Conservation (phyloP, 73 alveolate genomes). For the Loxodes magnus region DNA sequence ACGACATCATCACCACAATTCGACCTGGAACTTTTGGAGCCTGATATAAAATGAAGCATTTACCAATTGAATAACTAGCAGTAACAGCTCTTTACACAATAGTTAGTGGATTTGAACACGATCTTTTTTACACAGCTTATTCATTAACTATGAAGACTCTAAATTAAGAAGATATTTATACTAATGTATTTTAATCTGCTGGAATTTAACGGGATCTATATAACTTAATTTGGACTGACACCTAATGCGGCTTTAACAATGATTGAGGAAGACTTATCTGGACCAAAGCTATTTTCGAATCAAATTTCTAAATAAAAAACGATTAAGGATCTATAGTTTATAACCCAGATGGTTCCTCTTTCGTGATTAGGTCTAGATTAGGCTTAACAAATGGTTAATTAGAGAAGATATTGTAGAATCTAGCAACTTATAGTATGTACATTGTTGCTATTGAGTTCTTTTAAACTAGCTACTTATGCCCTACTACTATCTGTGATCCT, state of each 20-base stretch:
- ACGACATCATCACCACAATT: constrained; percentile 2
- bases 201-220: constrained; percentile 1
- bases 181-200: constrained; percentile 5
- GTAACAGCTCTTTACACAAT: not conserved
- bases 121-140: not conserved
- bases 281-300: too few relatives aligned
- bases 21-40: constrained; percentile 14
- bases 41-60: constrained; percentile 3
- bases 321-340: too few relatives aligned
- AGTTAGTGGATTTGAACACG: not conserved
- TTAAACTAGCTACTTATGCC: too few relatives aligned
- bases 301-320: too few relatives aligned
- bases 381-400: too few relatives aligned
- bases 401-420: too few relatives aligned
- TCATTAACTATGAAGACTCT: too few relatives aligned
- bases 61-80: constrained; percentile 1
- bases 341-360: too few relatives aligned
- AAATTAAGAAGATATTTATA: too few relatives aligned
- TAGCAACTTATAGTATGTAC: too few relatives aligned
- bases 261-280: not conserved
- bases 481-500: constrained; percentile 11
- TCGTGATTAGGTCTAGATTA: too few relatives aligned
- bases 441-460: too few relatives aligned
- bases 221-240: constrained; percentile 1
- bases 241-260: not conserved